These are phyloP conservation scores for Cudoniella acicularis DNA, from an alignment of 495 filamentous ascomycete species.

Conservation along the genomic window DNA sequence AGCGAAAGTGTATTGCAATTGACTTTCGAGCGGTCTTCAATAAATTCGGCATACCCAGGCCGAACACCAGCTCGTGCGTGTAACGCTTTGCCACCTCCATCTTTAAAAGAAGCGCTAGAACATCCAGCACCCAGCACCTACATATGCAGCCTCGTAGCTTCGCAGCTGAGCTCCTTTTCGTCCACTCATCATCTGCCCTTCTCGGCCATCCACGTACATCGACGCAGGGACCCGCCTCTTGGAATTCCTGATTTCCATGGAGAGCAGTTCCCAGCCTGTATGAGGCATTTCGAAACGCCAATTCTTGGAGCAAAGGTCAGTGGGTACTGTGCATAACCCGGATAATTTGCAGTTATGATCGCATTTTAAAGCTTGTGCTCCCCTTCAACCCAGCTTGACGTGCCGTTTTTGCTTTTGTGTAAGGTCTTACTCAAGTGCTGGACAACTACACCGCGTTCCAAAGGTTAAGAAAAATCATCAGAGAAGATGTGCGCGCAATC, in stretches of 20 bases:
- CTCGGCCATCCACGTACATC: not conserved
- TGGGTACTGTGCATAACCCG: not conserved
- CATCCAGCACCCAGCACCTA: not conserved
- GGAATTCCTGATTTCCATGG: not conserved
- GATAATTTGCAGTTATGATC: not conserved
- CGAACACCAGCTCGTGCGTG: too few relatives aligned
- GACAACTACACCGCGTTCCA: too few relatives aligned
- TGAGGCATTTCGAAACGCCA: not conserved
- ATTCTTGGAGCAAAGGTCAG: not conserved
- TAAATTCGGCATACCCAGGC: too few relatives aligned
- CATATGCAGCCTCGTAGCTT: constrained; percentile 1
- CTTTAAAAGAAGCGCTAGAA: not conserved
- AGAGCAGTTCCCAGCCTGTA: not conserved
- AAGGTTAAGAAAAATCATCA: not conserved
- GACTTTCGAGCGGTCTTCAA: too few relatives aligned
- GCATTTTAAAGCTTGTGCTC: not conserved
- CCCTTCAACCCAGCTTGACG: not conserved
- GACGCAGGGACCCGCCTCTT: constrained; percentile 1
- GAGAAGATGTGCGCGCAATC: not conserved
- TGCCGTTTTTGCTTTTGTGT: not conserved
- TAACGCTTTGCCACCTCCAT: not conserved
- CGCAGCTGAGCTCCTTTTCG: not conserved
- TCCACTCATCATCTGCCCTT: not conserved
- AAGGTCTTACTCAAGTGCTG: too few relatives aligned
- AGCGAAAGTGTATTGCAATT: too few relatives aligned